These are phyloP conservation scores for Saccharomycopsis hybrid DNA, from an alignment of 1,139 yeast species.

Conservation along the genomic window DNA sequence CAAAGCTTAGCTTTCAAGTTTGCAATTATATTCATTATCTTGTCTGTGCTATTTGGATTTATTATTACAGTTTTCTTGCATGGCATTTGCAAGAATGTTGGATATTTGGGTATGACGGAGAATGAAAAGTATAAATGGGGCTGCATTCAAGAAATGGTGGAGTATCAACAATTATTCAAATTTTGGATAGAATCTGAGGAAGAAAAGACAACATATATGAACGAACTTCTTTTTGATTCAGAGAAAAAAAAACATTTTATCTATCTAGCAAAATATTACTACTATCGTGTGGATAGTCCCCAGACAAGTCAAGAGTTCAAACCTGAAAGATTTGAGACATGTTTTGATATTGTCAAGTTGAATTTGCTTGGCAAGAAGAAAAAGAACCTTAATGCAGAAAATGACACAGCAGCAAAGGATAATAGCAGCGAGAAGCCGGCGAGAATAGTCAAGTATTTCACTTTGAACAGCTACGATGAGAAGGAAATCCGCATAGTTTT, in stretches of 20 bases:
- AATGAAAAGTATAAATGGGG: constrained; percentile 86
- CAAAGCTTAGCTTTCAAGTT: constrained; percentile 40
- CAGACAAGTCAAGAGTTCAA: constrained; percentile 17
- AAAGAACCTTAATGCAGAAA: constrained; percentile 8
- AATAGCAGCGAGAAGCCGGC: background rate
- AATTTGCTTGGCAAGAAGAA: constrained; percentile 25
- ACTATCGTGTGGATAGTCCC: constrained; percentile 21
- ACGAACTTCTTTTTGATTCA: constrained; percentile 15
- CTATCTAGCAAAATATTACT: constrained; percentile 27
- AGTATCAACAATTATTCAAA: constrained; percentile 37
- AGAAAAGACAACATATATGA: background rate
- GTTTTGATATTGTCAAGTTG: constrained; percentile 24
- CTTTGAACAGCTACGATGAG: constrained; percentile 15
- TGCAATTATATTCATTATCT: constrained; percentile 10
- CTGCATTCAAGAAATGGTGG: constrained; percentile 55
- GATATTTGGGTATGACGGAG: constrained; percentile 79
- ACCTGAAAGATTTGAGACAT: background rate
- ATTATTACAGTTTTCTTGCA: constrained; percentile 51
- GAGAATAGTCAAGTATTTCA: constrained; percentile 12
- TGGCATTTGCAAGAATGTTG: constrained; percentile 57
- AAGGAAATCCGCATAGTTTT: constrained; percentile 20
- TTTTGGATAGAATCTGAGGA: constrained; percentile 23
- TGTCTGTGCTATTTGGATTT: constrained; percentile 48
- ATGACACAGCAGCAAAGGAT: background rate
- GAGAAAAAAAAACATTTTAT: constrained; percentile 17